phyloP scores from a whole-genome alignment of 345 rosid species.

The Camelina hispida region DNA sequence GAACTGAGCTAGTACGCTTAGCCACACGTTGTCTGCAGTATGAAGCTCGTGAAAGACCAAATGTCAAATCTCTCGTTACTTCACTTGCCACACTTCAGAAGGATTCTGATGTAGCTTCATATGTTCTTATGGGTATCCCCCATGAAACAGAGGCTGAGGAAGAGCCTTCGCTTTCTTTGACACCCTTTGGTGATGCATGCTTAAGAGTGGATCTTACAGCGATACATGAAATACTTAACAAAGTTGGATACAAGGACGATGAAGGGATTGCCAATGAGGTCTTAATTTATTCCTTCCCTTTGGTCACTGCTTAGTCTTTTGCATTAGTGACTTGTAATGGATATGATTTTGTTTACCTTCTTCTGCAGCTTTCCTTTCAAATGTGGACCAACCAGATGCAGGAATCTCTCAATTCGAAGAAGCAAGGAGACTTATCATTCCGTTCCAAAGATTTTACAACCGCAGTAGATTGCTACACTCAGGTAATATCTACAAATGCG shows the following conservation, averaged over 20 bases:
- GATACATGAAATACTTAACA: conserved; percentile 82
- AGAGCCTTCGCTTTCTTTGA: conserved; percentile 55
- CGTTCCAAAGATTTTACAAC: conserved; percentile 77
- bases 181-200: conserved; percentile 91
- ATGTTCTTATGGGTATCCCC: conserved; percentile 73
- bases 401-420: conserved; percentile 89
- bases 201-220: conserved; percentile 90
- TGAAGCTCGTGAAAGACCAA: conserved; percentile 98
- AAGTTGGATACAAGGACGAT: conserved; percentile 92
- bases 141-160: conserved; percentile 57
- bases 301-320: conserved; percentile 4
- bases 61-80: conserved; percentile 78
- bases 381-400: conserved; percentile 99
- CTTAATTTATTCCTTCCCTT: not conserved
- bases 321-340: not conserved
- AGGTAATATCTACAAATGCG: conserved; percentile 49
- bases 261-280: conserved; percentile 98
- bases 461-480: conserved; percentile 80
- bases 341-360: not conserved
- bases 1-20: conserved; percentile 82
- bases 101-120: conserved; percentile 75
- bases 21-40: conserved; percentile 96
- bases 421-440: conserved; percentile 86
- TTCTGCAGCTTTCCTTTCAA: conserved; percentile 86
- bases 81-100: conserved; percentile 81